phyloP scores from a whole-genome alignment of 2,329 filamentous ascomycete genomes.

The Fusarium nodosum region DNA sequence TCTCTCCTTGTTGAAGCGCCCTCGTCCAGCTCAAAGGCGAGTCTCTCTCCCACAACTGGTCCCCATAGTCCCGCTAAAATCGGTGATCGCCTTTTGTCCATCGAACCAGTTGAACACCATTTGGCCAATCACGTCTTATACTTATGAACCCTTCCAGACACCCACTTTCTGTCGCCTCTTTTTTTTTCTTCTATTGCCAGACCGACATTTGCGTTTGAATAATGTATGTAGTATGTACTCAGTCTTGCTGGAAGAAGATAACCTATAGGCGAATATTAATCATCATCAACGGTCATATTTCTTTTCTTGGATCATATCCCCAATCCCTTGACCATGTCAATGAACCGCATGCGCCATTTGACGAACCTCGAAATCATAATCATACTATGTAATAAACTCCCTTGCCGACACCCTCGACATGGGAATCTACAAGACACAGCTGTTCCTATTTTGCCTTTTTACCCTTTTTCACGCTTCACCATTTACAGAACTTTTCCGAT shows the following conservation, averaged over 20 bases:
- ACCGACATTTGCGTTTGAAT: conserved; percentile 39
- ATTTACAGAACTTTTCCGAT: conserved; percentile 26
- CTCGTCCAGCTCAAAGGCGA: conserved; percentile 32
- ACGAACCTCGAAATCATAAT: background rate
- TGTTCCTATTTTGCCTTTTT: conserved; percentile 16
- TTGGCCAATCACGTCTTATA: conserved; percentile 43
- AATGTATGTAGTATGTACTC: background rate
- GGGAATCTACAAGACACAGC: conserved; percentile 45
- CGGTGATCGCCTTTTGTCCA: conserved; percentile 44
- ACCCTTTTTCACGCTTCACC: conserved; percentile 28
- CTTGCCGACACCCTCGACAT: conserved; percentile 34
- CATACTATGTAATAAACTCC: conserved; percentile 6
- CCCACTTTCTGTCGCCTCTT: conserved; percentile 34
- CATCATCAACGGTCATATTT: background rate
- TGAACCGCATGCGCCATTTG: conserved; percentile 20
- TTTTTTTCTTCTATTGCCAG: conserved; percentile 33
- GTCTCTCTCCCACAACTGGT: conserved; percentile 39
- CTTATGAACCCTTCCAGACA: conserved; percentile 35
- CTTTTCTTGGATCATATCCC: conserved; percentile 30
- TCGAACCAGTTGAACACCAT: conserved; percentile 37
- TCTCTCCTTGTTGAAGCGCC: conserved; percentile 38
- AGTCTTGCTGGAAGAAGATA: background rate
- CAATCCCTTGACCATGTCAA: conserved; percentile 5
- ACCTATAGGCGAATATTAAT: background rate
- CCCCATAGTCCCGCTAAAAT: conserved; percentile 46